These are phyloP conservation scores for Iris pallida DNA, from an alignment of 116 monocot genomes.

Conservation along the genomic window DNA sequence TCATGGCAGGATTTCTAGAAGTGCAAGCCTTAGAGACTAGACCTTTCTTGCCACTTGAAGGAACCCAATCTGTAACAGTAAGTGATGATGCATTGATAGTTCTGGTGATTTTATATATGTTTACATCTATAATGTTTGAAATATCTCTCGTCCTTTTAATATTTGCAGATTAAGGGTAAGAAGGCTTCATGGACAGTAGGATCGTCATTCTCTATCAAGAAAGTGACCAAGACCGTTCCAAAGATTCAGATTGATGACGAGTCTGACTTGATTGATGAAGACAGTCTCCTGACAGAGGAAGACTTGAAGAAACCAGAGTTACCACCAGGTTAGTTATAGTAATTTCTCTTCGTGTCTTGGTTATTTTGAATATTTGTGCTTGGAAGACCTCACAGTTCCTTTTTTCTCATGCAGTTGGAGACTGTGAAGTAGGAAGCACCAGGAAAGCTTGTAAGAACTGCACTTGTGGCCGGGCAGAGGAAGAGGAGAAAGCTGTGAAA, in stretches of 20 bases:
- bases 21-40: conserved; percentile 22
- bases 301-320: conserved; percentile 70
- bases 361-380: background rate
- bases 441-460: conserved; percentile 88
- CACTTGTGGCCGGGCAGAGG: conserved; percentile 52
- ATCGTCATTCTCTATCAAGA: conserved; percentile 61
- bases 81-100: background rate
- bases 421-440: conserved; percentile 69
- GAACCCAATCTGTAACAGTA: conserved; percentile 18
- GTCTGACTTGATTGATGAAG: conserved; percentile 74
- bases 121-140: background rate
- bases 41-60: conserved; percentile 18
- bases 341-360: background rate
- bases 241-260: conserved; percentile 73
- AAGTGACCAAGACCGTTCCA: conserved; percentile 30
- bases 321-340: conserved; percentile 44
- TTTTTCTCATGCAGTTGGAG: conserved; percentile 44
- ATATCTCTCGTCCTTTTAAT: background rate
- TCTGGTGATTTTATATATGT: background rate
- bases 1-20: conserved; percentile 57
- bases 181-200: conserved; percentile 69
- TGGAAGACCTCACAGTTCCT: background rate
- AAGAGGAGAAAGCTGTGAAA: conserved; percentile 49
- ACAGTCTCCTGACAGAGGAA: conserved; percentile 64
- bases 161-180: conserved; percentile 56